Evolutionary conservation across 805 yeast genomes (phyloP), one percentile per base, ranked within the genome.

Genomic region (Alloascoidea africana): DNA sequence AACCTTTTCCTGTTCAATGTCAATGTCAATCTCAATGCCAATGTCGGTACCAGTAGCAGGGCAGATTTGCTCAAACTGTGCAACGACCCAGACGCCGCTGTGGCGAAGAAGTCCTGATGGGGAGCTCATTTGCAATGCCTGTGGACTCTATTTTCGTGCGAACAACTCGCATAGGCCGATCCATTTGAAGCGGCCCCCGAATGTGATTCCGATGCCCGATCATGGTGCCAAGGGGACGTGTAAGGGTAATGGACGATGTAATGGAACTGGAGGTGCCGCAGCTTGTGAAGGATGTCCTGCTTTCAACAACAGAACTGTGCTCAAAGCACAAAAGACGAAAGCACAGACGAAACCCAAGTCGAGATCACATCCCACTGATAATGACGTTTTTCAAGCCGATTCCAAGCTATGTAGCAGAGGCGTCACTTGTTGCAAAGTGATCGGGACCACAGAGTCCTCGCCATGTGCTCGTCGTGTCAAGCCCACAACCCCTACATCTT

Each of bases 61-160:
- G 18, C 68, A 68, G 43, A 62, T 62, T 35, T 89, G 97, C 57
- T 76, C 89, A 14, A 89, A 89, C 58, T 89, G 98, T 56, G 83
- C 85, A 47, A 86, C 96, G 0, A 75, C 76, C 39, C 78, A 89
- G 17, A 89, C 98, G 0, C 97, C 98, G 0, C 61, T 91, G 13
- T 89, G 98, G 98, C 67, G 98, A 48, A 65, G 96, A 38, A 86
- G 87, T 40, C 87, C 94, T 0, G 80, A 80, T 41, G 96, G 96
- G 1, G 79, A 85, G 51, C 89, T 93, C 0, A 63, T 89, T 39
- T 89, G 98, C 61, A 89, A 89, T 55, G 98, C 98, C 0, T 89
- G 98, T 61, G 98, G 98, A 0, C 63, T 89, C 39, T 89, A 75
- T 46, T 60, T 67, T 30, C 65, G 74, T 39, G 73, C 67, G n/a